Conservation (phyloP, 1,284 basidiomycete species). For the Apiotrichum siamense region DNA sequence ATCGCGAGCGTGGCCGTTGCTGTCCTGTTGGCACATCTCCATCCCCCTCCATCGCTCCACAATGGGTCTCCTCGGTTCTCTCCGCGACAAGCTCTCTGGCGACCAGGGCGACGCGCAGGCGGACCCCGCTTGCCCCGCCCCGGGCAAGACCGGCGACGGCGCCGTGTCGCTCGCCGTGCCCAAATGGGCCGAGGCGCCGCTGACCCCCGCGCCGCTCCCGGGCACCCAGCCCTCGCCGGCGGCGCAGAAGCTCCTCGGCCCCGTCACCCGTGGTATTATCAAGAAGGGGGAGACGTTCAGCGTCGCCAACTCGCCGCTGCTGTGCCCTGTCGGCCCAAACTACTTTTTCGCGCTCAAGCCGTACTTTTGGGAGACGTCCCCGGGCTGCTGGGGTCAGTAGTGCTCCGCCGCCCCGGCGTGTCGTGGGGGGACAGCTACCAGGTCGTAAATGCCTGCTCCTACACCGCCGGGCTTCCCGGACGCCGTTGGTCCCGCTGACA, state of each 20-base stretch:
- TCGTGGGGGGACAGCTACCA: too few species aligned
- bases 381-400: conserved; percentile 25
- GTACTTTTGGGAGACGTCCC: conserved; percentile 28
- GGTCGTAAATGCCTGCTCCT: too few species aligned
- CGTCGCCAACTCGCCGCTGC: conserved; percentile 23
- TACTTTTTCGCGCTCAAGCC: conserved; percentile 32
- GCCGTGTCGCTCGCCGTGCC: conserved; percentile 2
- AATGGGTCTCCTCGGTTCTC: not conserved
- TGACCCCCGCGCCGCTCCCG: conserved; percentile 4
- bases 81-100: not conserved
- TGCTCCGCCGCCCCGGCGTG: too few species aligned
- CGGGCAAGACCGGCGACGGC: too few species aligned
- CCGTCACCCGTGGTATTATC: conserved; percentile 8
- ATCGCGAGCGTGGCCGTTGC: not conserved
- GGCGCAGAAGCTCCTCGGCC: conserved; percentile 10
- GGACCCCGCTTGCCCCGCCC: too few species aligned
- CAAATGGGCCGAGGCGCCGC: conserved; percentile 20
- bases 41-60: not conserved
- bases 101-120: too few species aligned
- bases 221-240: not conserved
- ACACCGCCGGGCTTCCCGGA: too few species aligned
- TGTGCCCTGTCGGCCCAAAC: conserved; percentile 23
- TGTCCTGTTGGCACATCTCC: too few species aligned
- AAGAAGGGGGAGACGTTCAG: conserved; percentile 17
- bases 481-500: not conserved